Evolutionary conservation across 2,329 filamentous ascomycete species (phyloP), one percentile per base, ranked within the genome.

Genomic region (Xylaria sp.): DNA sequence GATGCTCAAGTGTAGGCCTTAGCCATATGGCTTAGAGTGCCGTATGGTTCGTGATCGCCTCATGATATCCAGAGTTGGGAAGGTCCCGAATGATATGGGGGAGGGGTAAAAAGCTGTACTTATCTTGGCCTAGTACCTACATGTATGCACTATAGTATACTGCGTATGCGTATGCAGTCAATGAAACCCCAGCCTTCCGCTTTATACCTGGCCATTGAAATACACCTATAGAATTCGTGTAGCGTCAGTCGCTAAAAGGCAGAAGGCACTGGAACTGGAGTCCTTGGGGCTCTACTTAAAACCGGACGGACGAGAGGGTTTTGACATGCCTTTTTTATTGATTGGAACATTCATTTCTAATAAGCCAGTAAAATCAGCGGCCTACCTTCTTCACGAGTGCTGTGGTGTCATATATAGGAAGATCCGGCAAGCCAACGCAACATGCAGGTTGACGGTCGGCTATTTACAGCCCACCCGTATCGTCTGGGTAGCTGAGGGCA

Each of bases 381-480:
- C 38, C 34, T 46, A 19, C 29, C 3, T 11, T 13, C 29, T 13
- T 34, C 29, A 46, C 48, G 40, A 48, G 49, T 56, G 50, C 57
- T 44, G 54, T 54, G 49, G 55, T 57, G 29, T 44, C 24, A 50
- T 18, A 46, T 48, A 42, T 43, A 39, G 49, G 34, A 29, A 47
- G 38, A 48, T 56, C 51, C 52, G 57, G 57, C 53, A 59, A 38
- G 50, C 53, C 54, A 57, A 54, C 50, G 51, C 51, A 44, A 56
- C 41, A 56, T 59, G 49, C 54, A 54, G 52, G 59, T 50, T 48
- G 45, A 54, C 48, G 49, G 43, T 54, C 52, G 49, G 56, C 51
- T 61, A 49, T 59, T 59, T 54, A 55, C 56, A 55, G 57, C 57
- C n/a, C 53, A 57, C 51, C 55, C 61, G 62, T 61, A 58, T 63